Conservation (phyloP, 2,329 filamentous ascomycete species). For the Talaromyces piceae region DNA sequence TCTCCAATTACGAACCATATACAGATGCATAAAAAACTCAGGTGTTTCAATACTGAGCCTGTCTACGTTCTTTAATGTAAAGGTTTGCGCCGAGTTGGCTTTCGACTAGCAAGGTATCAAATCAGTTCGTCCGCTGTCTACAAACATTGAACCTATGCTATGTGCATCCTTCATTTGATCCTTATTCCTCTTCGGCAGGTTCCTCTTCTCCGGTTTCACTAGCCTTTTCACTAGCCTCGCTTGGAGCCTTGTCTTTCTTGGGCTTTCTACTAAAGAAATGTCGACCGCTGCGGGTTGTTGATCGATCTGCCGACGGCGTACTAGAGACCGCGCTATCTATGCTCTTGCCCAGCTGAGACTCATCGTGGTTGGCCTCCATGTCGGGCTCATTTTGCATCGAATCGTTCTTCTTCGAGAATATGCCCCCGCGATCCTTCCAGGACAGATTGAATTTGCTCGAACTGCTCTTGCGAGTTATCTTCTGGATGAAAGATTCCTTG, state of each 20-base stretch:
- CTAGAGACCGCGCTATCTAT: slow-evolving; percentile 36
- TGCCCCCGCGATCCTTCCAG: slow-evolving; percentile 43
- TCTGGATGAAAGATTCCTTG: slow-evolving; percentile 46
- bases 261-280: slow-evolving; percentile 43
- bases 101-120: not conserved
- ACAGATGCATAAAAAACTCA: too few relatives aligned
- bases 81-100: too few relatives aligned
- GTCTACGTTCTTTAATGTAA: too few relatives aligned
- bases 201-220: slow-evolving; percentile 40
- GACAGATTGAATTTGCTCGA: slow-evolving; percentile 45
- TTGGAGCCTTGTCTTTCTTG: slow-evolving; percentile 35
- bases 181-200: slow-evolving; percentile 24
- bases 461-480: slow-evolving; percentile 45
- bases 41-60: too few relatives aligned
- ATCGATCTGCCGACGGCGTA: slow-evolving; percentile 36
- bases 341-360: slow-evolving; percentile 37
- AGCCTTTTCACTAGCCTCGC: slow-evolving; percentile 37
- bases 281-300: slow-evolving; percentile 34
- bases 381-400: slow-evolving; percentile 38
- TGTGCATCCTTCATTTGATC: slow-evolving; percentile 1
- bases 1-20: too few relatives aligned
- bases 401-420: slow-evolving; percentile 42
- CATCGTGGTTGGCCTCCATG: slow-evolving; percentile 30
- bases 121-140: not conserved
- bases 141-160: slow-evolving; percentile 1